A percentile compares a stretch with the other conserved stretches of the same genome.
Evolutionary conservation across 371 early-diverging fungal genomes (phyloP).

Genomic region (Mortierella sp.): DNA sequence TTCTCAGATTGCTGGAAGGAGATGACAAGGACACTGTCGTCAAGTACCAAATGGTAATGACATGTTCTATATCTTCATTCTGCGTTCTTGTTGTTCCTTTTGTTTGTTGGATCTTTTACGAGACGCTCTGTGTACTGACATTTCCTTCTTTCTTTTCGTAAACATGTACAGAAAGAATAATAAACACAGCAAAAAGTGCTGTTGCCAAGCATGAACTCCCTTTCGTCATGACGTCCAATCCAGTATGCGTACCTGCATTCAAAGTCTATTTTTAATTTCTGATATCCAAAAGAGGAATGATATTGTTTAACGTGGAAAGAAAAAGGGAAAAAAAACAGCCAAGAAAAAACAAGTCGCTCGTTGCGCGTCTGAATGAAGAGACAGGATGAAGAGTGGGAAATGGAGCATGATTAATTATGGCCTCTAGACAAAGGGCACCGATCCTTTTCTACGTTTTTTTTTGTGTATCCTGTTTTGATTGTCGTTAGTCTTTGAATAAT

Average conservation of each 20-base stretch:
- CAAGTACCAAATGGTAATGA: constrained; percentile 51
- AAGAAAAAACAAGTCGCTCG: neutral
- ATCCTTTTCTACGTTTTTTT: neutral
- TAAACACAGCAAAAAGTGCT: neutral
- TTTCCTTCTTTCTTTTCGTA: neutral
- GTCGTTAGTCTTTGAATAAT: neutral
- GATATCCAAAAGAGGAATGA: neutral
- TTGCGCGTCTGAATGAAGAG: neutral
- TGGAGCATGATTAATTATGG: neutral
- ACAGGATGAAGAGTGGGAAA: neutral
- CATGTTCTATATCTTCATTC: neutral
- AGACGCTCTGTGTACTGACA: neutral
- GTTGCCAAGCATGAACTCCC: neutral
- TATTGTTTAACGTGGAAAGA: neutral
- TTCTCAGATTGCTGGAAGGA: constrained; percentile 45
- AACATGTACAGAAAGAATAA: neutral
- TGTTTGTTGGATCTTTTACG: too few relatives aligned
- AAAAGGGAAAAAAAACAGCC: neutral
- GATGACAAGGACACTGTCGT: constrained; percentile 44
- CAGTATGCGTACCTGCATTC: neutral
- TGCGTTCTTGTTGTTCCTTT: neutral
- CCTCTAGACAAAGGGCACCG: neutral
- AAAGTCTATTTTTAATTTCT: neutral
- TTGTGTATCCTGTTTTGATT: neutral
- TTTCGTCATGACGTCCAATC: neutral